These are phyloP conservation scores for Colletotrichum tofieldiae DNA, from an alignment of 2,329 filamentous ascomycete genomes.

Conservation along the genomic window DNA sequence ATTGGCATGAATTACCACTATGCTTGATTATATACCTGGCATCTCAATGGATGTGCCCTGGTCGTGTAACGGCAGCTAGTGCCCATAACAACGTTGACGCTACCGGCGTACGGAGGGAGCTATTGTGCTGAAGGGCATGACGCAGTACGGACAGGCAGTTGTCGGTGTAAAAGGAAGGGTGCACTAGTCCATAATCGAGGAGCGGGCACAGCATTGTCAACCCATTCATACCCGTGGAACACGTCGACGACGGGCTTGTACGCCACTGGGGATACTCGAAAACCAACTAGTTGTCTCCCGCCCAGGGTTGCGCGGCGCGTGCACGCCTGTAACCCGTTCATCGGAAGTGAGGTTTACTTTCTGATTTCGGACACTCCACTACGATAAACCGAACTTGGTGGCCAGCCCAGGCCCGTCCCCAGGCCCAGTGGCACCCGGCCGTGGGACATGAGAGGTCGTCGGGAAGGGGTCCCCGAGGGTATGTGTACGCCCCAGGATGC, in stretches of 20 bases:
- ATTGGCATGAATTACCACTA: constrained; percentile 16
- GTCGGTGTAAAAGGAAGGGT: not conserved
- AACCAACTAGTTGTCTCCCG: not conserved
- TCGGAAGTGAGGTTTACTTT: not conserved
- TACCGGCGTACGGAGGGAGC: not conserved
- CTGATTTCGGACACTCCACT: not conserved
- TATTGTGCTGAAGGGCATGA: not conserved
- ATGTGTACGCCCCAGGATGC: not conserved
- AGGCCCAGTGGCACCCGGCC: not conserved
- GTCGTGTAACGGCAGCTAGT: not conserved
- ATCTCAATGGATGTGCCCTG: not conserved
- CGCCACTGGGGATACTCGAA: not conserved
- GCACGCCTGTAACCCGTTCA: not conserved
- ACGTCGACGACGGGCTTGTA: not conserved
- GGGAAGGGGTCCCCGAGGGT: not conserved
- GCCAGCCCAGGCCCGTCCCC: not conserved
- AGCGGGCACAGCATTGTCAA: too few species aligned
- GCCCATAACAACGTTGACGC: not conserved
- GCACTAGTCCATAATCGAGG: too few species aligned
- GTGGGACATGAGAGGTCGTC: not conserved
- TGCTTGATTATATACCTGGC: not conserved
- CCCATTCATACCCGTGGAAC: too few species aligned
- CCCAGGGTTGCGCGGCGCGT: not conserved
- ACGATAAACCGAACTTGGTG: not conserved
- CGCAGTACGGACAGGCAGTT: not conserved